Conservation (phyloP, 768 basidiomycete genomes). For the Termitomyces eurrhizus region DNA sequence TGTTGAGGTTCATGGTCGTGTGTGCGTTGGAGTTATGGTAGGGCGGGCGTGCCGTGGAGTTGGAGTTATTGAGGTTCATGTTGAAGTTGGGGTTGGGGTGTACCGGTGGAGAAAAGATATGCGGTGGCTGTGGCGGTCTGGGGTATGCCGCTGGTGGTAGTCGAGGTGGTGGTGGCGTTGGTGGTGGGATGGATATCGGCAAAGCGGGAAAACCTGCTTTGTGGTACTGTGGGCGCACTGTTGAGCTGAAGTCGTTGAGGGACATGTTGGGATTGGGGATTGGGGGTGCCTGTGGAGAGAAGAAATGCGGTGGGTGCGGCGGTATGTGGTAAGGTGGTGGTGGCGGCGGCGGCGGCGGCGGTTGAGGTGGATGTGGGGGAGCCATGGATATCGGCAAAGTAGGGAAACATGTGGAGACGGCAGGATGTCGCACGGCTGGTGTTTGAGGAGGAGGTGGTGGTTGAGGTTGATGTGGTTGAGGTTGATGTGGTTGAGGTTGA, state of each 20-base stretch:
- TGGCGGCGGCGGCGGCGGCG: neutral
- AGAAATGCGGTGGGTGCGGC: neutral
- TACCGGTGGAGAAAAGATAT: neutral
- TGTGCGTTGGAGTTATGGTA: neutral
- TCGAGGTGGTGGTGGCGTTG: neutral
- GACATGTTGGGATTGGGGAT: neutral
- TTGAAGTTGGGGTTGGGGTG: neutral
- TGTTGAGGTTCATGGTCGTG: no score
- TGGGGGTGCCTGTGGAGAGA: neutral
- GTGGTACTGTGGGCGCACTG: neutral
- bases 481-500: no score
- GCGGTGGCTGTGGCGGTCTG: neutral
- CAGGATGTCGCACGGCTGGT: neutral
- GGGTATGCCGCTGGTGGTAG: neutral
- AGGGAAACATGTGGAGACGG: neutral
- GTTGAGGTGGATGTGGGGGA: neutral
- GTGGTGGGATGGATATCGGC: neutral
- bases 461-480: no score
- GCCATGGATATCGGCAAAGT: neutral
- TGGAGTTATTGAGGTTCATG: neutral
- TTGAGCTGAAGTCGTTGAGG: neutral
- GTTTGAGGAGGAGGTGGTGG: no score
- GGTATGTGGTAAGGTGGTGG: neutral
- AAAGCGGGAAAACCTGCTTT: neutral
- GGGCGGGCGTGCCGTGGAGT: neutral